Percentiles rank a stretch among this genome's conserved stretches.
phyloP scores from a whole-genome alignment of 805 yeast genomes.

The Pichia pseudocactophila region DNA sequence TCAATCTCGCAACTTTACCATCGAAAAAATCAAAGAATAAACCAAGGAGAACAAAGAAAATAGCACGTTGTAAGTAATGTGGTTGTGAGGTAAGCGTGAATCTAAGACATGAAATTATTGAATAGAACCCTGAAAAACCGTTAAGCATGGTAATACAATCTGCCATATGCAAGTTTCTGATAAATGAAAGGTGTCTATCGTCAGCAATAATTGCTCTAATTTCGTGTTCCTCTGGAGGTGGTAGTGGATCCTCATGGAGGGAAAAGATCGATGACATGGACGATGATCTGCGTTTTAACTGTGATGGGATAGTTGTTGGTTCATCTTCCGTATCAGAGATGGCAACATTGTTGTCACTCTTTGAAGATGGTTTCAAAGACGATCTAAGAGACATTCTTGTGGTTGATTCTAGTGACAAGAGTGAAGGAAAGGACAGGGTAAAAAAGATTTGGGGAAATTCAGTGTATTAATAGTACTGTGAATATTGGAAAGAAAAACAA shows the following conservation, averaged over 20 bases:
- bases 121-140: conserved; percentile 89
- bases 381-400: conserved; percentile 1
- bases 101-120: conserved; percentile 78
- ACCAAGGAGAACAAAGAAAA: conserved; percentile 80
- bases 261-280: conserved; percentile 36
- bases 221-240: conserved; percentile 71
- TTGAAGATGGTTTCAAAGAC: conserved; percentile 1
- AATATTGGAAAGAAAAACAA: not conserved
- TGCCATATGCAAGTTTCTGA: conserved; percentile 86
- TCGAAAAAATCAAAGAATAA: conserved; percentile 94
- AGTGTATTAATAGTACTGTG: too few relatives aligned
- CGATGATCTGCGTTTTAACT: conserved; percentile 24
- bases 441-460: too few relatives aligned
- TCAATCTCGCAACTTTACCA: conserved; percentile 92
- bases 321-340: conserved; percentile 22
- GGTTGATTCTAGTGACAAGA: not conserved
- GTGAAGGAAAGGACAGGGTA: too few relatives aligned
- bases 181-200: conserved; percentile 74
- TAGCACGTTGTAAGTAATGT: conserved; percentile 78
- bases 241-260: conserved; percentile 50
- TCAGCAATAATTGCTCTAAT: conserved; percentile 75
- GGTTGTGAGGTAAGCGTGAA: conserved; percentile 62
- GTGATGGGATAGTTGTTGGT: conserved; percentile 5
- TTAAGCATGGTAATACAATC: conserved; percentile 92
- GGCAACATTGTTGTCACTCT: conserved; percentile 9